These are phyloP conservation scores for Tephrocybe sp. DNA, from an alignment of 768 basidiomycete species.

Conservation along the genomic window DNA sequence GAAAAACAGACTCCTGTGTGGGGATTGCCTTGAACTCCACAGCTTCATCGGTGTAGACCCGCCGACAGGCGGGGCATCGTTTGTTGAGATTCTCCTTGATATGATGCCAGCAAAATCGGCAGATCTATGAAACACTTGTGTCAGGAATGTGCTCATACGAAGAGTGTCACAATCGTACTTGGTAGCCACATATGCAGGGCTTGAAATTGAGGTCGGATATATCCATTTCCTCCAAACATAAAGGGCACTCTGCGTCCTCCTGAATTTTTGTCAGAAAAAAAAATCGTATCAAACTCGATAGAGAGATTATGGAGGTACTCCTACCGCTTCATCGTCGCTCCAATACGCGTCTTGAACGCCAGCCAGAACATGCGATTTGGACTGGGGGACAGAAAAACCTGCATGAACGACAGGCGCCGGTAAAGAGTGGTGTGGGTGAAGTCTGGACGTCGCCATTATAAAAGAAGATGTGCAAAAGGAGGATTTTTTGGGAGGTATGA, in stretches of 20 bases:
- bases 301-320: slow-evolving; percentile 21
- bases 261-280: slow-evolving; percentile 27
- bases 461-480: background rate
- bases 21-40: slow-evolving; percentile 95
- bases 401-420: slow-evolving; percentile 75
- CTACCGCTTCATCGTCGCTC: slow-evolving; percentile 88
- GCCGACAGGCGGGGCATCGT: slow-evolving; percentile 93
- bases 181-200: slow-evolving; percentile 98
- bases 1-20: slow-evolving; percentile 82
- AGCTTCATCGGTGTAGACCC: slow-evolving; percentile 88
- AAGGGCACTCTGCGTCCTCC: slow-evolving; percentile 98
- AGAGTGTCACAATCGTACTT: slow-evolving; percentile 45
- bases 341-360: slow-evolving; percentile 96
- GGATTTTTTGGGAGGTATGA: slow-evolving; percentile 1
- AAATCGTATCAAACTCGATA: slow-evolving; percentile 12
- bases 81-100: slow-evolving; percentile 95
- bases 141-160: slow-evolving; percentile 2
- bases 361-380: slow-evolving; percentile 82
- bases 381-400: slow-evolving; percentile 68
- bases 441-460: slow-evolving; percentile 50
- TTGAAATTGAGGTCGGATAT: slow-evolving; percentile 99
- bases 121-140: slow-evolving; percentile 62
- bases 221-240: slow-evolving; percentile 99
- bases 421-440: slow-evolving; percentile 59
- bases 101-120: slow-evolving; percentile 99